Base-by-base conservation (phyloP, 768 basidiomycete species). In the Coprinopsis sp. region DNA sequence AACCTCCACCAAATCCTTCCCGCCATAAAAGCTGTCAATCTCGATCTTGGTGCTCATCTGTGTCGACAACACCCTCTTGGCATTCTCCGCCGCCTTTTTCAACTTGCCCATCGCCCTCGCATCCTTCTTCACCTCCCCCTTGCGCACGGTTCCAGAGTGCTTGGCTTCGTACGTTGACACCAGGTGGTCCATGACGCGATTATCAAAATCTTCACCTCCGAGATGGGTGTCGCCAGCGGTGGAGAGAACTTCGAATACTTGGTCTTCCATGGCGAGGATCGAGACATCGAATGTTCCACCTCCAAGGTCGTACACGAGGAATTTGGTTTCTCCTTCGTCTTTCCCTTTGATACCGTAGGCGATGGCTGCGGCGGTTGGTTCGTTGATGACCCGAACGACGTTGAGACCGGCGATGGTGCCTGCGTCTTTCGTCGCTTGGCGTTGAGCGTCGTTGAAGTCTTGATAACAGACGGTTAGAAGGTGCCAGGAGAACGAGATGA, bases 1-100 rank as follows among this genome's bases (percentile, higher is more conserved):
- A 6, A 81, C 82, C 72, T 87, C 86, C 38, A 81, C 79, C 61
- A 89, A 81, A 70, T 90, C 87, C 56, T 85, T 82, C 49, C 87
- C 86, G 52, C 69, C 67, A 63, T 83, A 79, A 63, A 85, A 84
- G 44, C 72, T 72, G 62, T 84, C 84, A 50, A 85, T 79, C 54
- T 84, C 83, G 57, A 85, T 70, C 56, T 70, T 71, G 43, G 77
- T 76, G 51, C 60, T 66, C 48, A 67, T 65, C 39, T 70, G 68
- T 12, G 53, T 59, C 44, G 81, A 81, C 38, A 87, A 69, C 4
- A 78, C 81, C 40, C 84, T 71, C 74, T 87, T 90, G 54, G 85
- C 86, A 51, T 79, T 78, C 67, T 88, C 84, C 51, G 84, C 72
- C 19, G 79, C 84, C 50, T 78, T 78, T 64, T 84, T 80, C 53